A percentile compares a stretch with the other conserved stretches of the same genome.
These are phyloP conservation scores for Penicillium griseofulvum DNA, from an alignment of 2,329 filamentous ascomycete species.

Conservation along the genomic window DNA sequence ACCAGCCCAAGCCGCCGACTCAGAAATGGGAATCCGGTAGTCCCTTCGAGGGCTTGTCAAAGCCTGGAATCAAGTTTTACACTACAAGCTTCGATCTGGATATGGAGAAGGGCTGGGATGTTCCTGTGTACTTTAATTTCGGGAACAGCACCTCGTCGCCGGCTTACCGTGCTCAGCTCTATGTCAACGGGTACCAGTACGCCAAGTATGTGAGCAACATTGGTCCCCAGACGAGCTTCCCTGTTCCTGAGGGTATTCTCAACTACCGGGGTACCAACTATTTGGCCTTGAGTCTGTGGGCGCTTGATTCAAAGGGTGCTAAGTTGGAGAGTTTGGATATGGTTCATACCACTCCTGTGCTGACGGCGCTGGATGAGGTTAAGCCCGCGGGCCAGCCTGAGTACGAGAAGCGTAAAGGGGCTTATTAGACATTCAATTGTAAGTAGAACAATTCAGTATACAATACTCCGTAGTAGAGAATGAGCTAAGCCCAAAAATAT, in stretches of 20 bases:
- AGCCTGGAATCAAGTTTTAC: conserved; percentile 55
- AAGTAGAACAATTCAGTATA: not conserved
- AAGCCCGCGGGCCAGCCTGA: conserved; percentile 46
- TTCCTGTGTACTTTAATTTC: conserved; percentile 55
- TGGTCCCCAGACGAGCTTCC: conserved; percentile 70
- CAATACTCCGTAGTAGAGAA: too few species aligned
- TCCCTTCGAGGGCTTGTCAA: conserved; percentile 42
- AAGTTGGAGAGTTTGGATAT: conserved; percentile 56
- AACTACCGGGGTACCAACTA: conserved; percentile 70
- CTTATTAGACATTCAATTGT: conserved; percentile 45
- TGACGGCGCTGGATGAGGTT: conserved; percentile 51
- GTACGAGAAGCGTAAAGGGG: conserved; percentile 49
- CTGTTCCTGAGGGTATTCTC: conserved; percentile 70
- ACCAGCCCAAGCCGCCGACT: conserved; percentile 51
- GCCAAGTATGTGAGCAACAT: conserved; percentile 66
- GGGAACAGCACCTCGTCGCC: conserved; percentile 49
- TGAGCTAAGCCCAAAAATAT: not conserved
- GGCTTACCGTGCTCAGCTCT: conserved; percentile 63
- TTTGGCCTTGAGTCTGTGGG: conserved; percentile 68
- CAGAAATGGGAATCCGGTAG: conserved; percentile 34
- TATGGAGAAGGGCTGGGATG: conserved; percentile 54
- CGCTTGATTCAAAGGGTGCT: conserved; percentile 56
- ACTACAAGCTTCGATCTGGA: conserved; percentile 51
- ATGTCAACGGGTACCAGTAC: conserved; percentile 75
- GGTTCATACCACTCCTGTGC: conserved; percentile 49